Evolutionary conservation across 1,284 basidiomycete genomes (phyloP).

Genomic region (Coniferiporia weirii): DNA sequence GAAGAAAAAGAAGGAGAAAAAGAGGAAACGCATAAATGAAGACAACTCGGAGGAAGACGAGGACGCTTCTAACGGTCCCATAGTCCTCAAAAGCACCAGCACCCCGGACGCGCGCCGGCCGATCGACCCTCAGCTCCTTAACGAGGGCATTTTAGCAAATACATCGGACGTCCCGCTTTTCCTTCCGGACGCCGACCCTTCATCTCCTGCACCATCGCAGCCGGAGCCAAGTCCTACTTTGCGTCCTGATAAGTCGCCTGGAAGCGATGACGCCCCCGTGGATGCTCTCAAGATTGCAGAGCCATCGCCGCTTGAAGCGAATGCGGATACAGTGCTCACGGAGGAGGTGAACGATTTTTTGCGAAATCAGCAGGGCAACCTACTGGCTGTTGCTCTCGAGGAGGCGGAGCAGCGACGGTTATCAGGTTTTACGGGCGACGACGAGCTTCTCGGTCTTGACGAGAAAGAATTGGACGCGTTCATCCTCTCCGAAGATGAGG

Average conservation of each 20-base stretch:
- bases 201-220: neutral
- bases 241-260: neutral
- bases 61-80: conserved; percentile 23
- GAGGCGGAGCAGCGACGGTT: conserved; percentile 57
- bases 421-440: conserved; percentile 45
- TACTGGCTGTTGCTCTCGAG: conserved; percentile 53
- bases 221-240: conserved; percentile 1
- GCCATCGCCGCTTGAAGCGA: conserved; percentile 35
- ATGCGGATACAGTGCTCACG: conserved; percentile 49
- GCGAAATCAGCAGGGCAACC: conserved; percentile 48
- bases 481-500: conserved; percentile 82
- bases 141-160: conserved; percentile 42
- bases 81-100: conserved; percentile 14
- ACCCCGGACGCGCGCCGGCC: conserved; percentile 22
- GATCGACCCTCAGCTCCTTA: conserved; percentile 42
- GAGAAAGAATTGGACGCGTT: conserved; percentile 91
- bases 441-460: conserved; percentile 77
- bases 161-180: conserved; percentile 17
- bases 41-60: conserved; percentile 29
- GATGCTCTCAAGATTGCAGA: neutral
- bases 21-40: conserved; percentile 37
- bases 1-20: conserved; percentile 27
- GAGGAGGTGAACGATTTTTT: conserved; percentile 65
- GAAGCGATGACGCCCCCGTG: neutral
- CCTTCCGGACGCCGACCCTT: conserved; percentile 22